Evolutionary conservation across 495 filamentous ascomycete genomes (phyloP).

Genomic region (Geopyxis carbonaria): DNA sequence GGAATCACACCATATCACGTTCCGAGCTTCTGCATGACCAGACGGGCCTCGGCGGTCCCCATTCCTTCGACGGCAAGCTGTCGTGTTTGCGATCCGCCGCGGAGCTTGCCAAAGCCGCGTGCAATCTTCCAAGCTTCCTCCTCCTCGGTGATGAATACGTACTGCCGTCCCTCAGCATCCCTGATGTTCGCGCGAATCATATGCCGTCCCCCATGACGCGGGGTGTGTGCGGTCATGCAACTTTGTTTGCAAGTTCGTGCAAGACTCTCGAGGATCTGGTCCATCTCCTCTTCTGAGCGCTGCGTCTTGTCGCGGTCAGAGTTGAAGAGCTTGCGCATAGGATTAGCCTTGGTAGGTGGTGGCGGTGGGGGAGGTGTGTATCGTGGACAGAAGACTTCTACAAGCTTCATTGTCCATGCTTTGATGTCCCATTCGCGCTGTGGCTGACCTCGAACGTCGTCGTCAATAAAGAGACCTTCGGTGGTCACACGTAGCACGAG

Average conservation of each 20-base stretch:
- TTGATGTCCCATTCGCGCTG: slow-evolving; percentile 97
- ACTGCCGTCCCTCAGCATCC: slow-evolving; percentile 68
- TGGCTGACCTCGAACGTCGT: slow-evolving; percentile 62
- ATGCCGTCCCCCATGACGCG: slow-evolving; percentile 33
- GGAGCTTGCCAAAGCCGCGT: slow-evolving; percentile 55
- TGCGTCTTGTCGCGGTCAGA: not conserved
- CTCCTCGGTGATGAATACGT: slow-evolving; percentile 65
- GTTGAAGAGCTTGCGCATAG: slow-evolving; percentile 4
- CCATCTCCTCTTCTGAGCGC: slow-evolving; percentile 16
- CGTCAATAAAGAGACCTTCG: slow-evolving; percentile 91
- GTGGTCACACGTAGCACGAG: slow-evolving; percentile 69
- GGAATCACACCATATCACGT: not conserved
- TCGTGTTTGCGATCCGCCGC: slow-evolving; percentile 38
- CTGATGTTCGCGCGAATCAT: slow-evolving; percentile 65
- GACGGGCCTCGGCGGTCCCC: slow-evolving; percentile 22
- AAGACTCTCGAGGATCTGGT: slow-evolving; percentile 15
- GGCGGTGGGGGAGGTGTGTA: slow-evolving; percentile 18
- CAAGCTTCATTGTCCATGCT: slow-evolving; percentile 82
- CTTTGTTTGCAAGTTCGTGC: not conserved
- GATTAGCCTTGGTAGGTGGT: slow-evolving; percentile 4
- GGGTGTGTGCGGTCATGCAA: not conserved
- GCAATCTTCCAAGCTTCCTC: slow-evolving; percentile 89
- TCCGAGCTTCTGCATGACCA: slow-evolving; percentile 14
- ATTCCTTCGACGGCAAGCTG: slow-evolving; percentile 28
- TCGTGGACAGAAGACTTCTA: slow-evolving; percentile 74